Evolutionary conservation across 75 land plant genomes (phyloP).

Genomic region (Picea sitchensis): DNA sequence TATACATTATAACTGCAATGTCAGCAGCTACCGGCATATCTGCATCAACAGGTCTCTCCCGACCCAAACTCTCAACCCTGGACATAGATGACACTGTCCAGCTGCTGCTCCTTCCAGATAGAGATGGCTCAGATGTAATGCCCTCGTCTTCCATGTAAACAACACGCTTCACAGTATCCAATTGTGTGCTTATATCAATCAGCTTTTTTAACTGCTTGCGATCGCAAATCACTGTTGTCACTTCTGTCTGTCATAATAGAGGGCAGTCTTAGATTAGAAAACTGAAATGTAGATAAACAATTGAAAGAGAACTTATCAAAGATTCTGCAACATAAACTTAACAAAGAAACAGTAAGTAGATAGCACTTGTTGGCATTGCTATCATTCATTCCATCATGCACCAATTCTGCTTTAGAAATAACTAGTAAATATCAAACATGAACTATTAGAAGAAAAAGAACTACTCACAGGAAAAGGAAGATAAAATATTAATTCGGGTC

Average conservation of each 20-base stretch:
- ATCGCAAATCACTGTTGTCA: constrained; percentile 92
- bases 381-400: not conserved
- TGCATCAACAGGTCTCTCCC: constrained; percentile 49
- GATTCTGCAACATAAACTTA: not conserved
- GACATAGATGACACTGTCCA: constrained; percentile 69
- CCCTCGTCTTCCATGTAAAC: constrained; percentile 71
- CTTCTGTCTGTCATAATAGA: constrained; percentile 74
- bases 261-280: not conserved
- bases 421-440: not conserved
- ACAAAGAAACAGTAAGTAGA: not conserved
- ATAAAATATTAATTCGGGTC: not conserved
- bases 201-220: constrained; percentile 86
- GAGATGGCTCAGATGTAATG: constrained; percentile 16
- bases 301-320: not conserved
- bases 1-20: constrained; percentile 97
- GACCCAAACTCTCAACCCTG: constrained; percentile 62
- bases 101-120: constrained; percentile 16
- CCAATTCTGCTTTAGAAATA: not conserved
- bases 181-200: constrained; percentile 57
- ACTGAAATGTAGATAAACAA: not conserved
- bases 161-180: constrained; percentile 74
- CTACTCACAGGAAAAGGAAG: not conserved
- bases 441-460: not conserved
- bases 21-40: constrained; percentile 74
- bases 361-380: not conserved